These are phyloP conservation scores for Ustilago hordei DNA, from an alignment of 1,284 basidiomycete species.

Conservation along the genomic window DNA sequence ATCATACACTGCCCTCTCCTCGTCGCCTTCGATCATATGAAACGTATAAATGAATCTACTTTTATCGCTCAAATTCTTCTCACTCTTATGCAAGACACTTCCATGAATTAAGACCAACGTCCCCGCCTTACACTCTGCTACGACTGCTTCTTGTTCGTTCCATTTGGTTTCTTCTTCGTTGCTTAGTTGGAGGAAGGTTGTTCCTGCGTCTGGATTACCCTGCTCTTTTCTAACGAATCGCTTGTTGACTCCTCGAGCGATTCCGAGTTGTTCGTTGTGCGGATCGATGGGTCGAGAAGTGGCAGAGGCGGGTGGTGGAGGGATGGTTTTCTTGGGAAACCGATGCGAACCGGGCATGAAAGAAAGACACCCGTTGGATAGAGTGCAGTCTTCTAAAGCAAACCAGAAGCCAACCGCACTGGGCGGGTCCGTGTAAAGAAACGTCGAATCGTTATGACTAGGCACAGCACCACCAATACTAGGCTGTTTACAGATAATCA, in stretches of 20 bases:
- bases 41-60: conserved; percentile 64
- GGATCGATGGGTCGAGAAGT: conserved; percentile 10
- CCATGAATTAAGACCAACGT: conserved; percentile 63
- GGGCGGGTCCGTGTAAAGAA: conserved; percentile 86
- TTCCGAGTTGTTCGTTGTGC: conserved; percentile 27
- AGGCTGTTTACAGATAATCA: conserved; percentile 76
- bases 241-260: conserved; percentile 53
- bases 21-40: conserved; percentile 64
- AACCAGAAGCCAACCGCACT: conserved; percentile 96
- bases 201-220: conserved; percentile 37
- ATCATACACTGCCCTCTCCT: conserved; percentile 44
- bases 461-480: conserved; percentile 66
- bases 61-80: conserved; percentile 51
- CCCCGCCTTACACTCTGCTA: conserved; percentile 58
- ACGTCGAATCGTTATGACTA: conserved; percentile 74
- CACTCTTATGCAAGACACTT: conserved; percentile 60
- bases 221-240: conserved; percentile 53
- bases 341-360: conserved; percentile 61
- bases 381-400: conserved; percentile 78
- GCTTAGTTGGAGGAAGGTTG: conserved; percentile 36
- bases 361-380: conserved; percentile 54
- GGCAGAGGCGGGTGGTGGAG: background rate
- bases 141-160: conserved; percentile 27
- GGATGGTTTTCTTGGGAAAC: background rate
- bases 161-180: conserved; percentile 50